Base-by-base conservation (phyloP, 352 stramenopile species). In the Globisporangium spinosum region DNA sequence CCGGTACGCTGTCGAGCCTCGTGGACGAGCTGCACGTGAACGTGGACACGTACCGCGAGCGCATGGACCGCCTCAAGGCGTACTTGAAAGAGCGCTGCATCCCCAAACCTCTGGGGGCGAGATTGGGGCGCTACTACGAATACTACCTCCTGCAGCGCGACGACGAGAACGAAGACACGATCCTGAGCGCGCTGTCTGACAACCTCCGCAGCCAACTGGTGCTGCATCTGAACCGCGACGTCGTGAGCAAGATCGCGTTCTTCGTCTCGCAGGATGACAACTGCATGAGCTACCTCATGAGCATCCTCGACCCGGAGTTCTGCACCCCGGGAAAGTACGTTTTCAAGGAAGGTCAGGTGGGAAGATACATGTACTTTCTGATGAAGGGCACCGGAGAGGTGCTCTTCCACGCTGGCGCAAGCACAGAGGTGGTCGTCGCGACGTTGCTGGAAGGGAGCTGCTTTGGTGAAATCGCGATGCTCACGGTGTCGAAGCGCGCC, bases 361-460 rank as follows among this genome's bases (percentile, higher is more conserved):
- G 86, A 12, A 77, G 86, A 2, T 84, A 94, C 74, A 94, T 94
- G 86, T 94, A 94, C 59, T 94, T 94, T 65, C 73, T 94, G 8
- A 81, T 93, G 56, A 91, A 91, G 58, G 86, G 86, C 10, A 71
- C 77, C 7, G 86, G 84, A 13, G 86, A 93, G 62, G 80, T 94
- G 9, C 64, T 94, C 0, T 91, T 91, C 62, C 75, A 90, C 49
- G 86, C 81, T 0, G 77, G 75, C 1, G 84, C 81, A 3, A 68
- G 61, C 9, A 69, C 80, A 23, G 84, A 94, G 57, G 70, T 82
- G 6, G 77, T 90, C 8, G 79, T 91, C 6, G 76, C 80, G 8
- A 90, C 80, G 3, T 66, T 94, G 9, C 58, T 87, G 2, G 86
- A 92, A 69, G 84, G 86, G 15, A 84, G 77, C 54, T 94, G 91